phyloP scores from a whole-genome alignment of 2,329 filamentous ascomycete genomes.

The Coniochaeta sp. region DNA sequence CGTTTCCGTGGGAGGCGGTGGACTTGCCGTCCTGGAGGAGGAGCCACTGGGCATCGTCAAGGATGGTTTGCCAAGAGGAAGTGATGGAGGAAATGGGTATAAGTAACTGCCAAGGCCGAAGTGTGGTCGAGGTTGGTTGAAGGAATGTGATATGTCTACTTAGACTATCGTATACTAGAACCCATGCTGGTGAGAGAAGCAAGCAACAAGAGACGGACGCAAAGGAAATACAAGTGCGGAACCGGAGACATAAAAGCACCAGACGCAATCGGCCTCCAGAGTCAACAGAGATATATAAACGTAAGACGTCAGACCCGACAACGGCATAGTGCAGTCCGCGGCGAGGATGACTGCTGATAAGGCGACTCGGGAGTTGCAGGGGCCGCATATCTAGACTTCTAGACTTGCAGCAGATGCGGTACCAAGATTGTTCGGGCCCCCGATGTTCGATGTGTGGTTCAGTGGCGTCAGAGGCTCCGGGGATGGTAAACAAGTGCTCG shows the following conservation, averaged over 20 bases:
- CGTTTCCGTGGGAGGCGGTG: constrained; percentile 8
- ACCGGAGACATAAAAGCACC: neutral
- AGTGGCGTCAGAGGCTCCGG: neutral
- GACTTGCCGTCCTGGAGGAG: constrained; percentile 7
- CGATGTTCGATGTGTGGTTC: neutral
- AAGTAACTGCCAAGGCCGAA: no score
- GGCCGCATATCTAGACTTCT: constrained; percentile 2
- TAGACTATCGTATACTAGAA: no score
- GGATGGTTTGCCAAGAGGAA: no score
- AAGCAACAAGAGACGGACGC: no score
- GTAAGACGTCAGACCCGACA: constrained; percentile 1
- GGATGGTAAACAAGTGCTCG: neutral
- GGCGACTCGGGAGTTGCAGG: neutral
- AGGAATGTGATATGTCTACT: no score
- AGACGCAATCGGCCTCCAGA: neutral
- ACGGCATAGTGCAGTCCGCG: neutral
- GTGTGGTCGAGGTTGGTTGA: no score
- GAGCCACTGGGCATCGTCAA: constrained; percentile 8
- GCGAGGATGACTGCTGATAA: neutral
- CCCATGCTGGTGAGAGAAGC: no score
- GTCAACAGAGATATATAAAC: neutral
- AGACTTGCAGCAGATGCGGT: neutral
- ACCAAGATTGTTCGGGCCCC: neutral
- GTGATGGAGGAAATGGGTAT: no score
- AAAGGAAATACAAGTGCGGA: neutral